Percentiles rank a stretch among this genome's conserved stretches.
phyloP scores from a whole-genome alignment of 2,329 filamentous ascomycete genomes.

The Blastomyces percursus region DNA sequence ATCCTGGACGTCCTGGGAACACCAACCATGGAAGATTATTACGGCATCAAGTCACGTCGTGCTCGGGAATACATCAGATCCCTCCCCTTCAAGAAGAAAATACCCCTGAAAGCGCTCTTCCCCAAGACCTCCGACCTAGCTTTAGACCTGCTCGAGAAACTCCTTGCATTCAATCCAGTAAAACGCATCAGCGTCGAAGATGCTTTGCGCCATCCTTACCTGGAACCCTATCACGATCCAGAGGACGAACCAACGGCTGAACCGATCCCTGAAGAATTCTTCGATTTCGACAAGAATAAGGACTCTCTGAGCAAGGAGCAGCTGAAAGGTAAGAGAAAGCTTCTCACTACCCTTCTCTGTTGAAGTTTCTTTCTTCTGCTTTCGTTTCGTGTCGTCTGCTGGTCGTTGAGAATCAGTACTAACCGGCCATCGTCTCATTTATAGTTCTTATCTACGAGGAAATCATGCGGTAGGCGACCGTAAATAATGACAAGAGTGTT shows the following conservation, averaged over 20 bases:
- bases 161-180: slow-evolving; percentile 94
- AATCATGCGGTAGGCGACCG: slow-evolving; percentile 60
- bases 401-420: slow-evolving; percentile 13
- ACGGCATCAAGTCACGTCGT: slow-evolving; percentile 96
- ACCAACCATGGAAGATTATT: slow-evolving; percentile 99
- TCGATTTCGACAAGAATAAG: slow-evolving; percentile 99
- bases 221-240: slow-evolving; percentile 97
- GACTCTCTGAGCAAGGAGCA: slow-evolving; percentile 97
- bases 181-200: slow-evolving; percentile 99
- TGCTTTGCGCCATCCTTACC: slow-evolving; percentile 90
- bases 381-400: background rate
- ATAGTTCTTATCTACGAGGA: slow-evolving; percentile 85
- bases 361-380: background rate
- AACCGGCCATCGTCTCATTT: background rate
- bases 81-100: slow-evolving; percentile 99
- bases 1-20: slow-evolving; percentile 96
- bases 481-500: background rate
- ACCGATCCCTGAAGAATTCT: slow-evolving; percentile 97
- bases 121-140: slow-evolving; percentile 98
- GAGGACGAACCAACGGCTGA: slow-evolving; percentile 96
- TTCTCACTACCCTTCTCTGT: background rate
- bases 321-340: slow-evolving; percentile 58
- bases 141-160: slow-evolving; percentile 85
- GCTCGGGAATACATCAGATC: slow-evolving; percentile 97
- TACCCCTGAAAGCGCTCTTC: slow-evolving; percentile 92